phyloP scores from a whole-genome alignment of 331 rosid genomes.

The Phaseolus coccineus region DNA sequence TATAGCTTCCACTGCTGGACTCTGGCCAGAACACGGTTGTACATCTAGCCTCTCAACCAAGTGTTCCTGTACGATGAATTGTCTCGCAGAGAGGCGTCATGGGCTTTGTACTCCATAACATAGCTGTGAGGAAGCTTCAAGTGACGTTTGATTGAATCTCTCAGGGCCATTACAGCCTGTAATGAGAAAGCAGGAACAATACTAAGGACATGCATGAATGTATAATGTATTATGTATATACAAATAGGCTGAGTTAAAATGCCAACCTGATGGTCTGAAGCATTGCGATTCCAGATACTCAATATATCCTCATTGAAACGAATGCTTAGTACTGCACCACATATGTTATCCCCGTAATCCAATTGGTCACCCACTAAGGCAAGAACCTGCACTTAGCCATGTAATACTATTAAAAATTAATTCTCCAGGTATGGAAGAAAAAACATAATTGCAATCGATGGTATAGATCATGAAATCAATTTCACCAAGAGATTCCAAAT shows the following conservation, averaged over 20 bases:
- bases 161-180: conserved; percentile 92
- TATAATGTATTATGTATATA: background rate
- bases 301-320: conserved; percentile 94
- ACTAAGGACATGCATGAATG: background rate
- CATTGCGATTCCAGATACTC: conserved; percentile 92
- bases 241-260: conserved; percentile 4
- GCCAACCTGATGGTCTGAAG: conserved; percentile 86
- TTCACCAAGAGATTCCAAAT: conserved; percentile 26
- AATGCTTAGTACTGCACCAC: conserved; percentile 92
- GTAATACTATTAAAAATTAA: conserved; percentile 28
- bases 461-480: background rate
- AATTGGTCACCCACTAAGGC: conserved; percentile 94
- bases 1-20: conserved; percentile 16
- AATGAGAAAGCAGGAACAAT: conserved; percentile 29
- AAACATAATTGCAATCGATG: background rate
- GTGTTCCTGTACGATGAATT: conserved; percentile 95
- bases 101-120: conserved; percentile 96
- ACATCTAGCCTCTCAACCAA: conserved; percentile 86
- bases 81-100: conserved; percentile 92
- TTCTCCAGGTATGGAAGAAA: background rate
- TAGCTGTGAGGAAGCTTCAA: conserved; percentile 89
- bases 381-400: conserved; percentile 68
- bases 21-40: background rate
- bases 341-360: conserved; percentile 86
- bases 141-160: conserved; percentile 91